Evolutionary conservation across 2,329 filamentous ascomycete species (phyloP), one percentile per base, ranked within the genome.

Genomic region (Boeremia lycopersici): DNA sequence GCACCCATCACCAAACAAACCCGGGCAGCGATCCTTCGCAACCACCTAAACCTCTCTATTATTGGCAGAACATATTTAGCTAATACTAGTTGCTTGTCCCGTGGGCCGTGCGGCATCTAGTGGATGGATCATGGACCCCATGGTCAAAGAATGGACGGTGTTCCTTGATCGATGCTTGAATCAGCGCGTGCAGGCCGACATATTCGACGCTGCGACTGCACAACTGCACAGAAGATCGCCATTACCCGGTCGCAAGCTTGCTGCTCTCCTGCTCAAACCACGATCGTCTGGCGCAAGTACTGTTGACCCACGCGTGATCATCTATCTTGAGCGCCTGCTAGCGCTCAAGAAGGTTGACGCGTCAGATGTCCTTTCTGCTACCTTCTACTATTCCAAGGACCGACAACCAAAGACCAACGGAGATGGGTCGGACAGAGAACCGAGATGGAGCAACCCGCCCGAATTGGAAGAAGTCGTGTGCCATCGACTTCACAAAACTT

Each of bases 381-480:
- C 71, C 2, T 74, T 74, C 56, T 57, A 69, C 34, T 72, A 62
- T 53, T 75, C 74, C 34, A 70, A 70, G 44, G 72, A 74, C 43
- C 67, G 69, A 10, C 64, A 67, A 7, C 58, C 62, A n/a, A 66
- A 63, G 50, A 49, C 59, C 41, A 62, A 59, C 6, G 61, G 63
- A 28, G 62, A 66, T 17, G 53, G 36, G 1, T 45, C 57, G 19
- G 23, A 63, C 15, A 68, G 67, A 40, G 56, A 68, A 15, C 59
- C 65, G 19, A 65, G 54, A 54, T 70, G 67, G 67, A 62, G 58
- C 46, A 75, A 73, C 45, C 69, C 74, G 10, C 65, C 71, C 13
- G 71, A 74, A 59, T 48, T 76, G 35, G 74, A 76, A 31, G 74
- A 76, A 46, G 54, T 75, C 30, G 58, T 76, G 36, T 74, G 75